Conservation (phyloP, 164 flowering plant genomes). For the Brasenia schreberi region DNA sequence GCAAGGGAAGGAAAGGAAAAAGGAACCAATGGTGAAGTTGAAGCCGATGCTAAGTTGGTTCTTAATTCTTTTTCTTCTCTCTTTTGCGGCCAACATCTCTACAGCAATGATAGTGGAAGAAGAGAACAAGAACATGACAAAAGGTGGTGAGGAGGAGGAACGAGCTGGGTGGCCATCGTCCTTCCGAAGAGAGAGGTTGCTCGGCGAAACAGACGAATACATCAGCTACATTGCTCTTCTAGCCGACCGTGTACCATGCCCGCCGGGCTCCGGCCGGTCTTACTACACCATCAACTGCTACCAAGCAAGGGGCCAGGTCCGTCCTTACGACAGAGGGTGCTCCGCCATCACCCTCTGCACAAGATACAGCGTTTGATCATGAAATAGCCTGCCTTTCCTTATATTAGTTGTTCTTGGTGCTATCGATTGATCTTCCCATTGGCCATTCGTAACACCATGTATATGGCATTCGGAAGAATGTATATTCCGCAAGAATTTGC, state of each 20-base stretch:
- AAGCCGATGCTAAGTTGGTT: not conserved
- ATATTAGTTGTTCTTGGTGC: not conserved
- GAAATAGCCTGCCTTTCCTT: not conserved
- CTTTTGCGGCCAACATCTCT: not conserved
- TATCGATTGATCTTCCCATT: no score
- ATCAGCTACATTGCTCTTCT: not conserved
- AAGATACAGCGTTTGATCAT: not conserved
- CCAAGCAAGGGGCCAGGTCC: not conserved
- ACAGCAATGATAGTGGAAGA: not conserved
- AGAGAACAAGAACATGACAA: not conserved
- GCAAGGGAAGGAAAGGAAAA: not conserved
- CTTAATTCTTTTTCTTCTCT: not conserved
- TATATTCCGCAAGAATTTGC: no score
- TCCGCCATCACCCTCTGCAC: not conserved
- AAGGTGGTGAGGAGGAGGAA: not conserved
- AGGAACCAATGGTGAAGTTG: not conserved
- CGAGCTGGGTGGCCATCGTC: not conserved
- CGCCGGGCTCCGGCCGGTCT: not conserved
- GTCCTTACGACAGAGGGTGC: constrained; percentile 1
- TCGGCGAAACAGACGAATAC: not conserved
- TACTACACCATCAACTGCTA: not conserved
- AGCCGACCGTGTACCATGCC: not conserved
- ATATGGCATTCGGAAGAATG: no score
- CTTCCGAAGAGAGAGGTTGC: not conserved
- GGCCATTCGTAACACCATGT: no score